These are phyloP conservation scores for Grosmannia clavigera DNA, from an alignment of 2,329 filamentous ascomycete species.

Conservation along the genomic window DNA sequence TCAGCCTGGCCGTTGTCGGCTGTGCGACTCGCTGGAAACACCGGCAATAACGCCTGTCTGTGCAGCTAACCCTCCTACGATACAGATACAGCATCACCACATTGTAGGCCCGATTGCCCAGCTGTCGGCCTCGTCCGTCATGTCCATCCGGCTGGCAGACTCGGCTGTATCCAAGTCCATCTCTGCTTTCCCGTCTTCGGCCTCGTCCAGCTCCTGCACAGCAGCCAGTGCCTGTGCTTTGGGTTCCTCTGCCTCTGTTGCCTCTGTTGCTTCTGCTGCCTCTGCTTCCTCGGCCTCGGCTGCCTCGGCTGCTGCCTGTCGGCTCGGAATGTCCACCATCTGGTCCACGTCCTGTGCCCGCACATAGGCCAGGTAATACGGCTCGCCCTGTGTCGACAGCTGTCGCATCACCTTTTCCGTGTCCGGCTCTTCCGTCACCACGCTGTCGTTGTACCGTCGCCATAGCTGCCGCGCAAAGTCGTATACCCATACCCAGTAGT, in stretches of 20 bases:
- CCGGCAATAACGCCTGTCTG: too few species aligned
- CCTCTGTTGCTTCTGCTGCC: background rate
- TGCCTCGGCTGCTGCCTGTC: background rate
- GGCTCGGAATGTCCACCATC: constrained; percentile 17
- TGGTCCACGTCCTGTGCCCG: constrained; percentile 15
- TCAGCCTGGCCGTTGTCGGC: too few species aligned
- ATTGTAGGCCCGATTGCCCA: background rate
- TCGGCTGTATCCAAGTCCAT: background rate
- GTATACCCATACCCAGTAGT: constrained; percentile 95
- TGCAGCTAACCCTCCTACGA: too few species aligned
- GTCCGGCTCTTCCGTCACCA: constrained; percentile 57
- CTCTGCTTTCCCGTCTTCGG: background rate
- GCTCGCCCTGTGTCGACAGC: constrained; percentile 58
- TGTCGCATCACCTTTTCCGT: constrained; percentile 57
- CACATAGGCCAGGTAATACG: constrained; percentile 30
- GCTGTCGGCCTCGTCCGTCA: background rate
- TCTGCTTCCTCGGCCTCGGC: background rate
- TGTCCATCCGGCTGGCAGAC: background rate
- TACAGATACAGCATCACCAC: background rate
- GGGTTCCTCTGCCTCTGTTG: background rate
- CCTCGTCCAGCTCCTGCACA: constrained; percentile 1
- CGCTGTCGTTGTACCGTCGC: constrained; percentile 89
- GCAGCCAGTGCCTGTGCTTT: background rate
- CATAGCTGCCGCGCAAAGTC: constrained; percentile 74
- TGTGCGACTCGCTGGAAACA: too few species aligned